Evolutionary conservation across 2,329 filamentous ascomycete species (phyloP), one percentile per base, ranked within the genome.

Genomic region (Talaromyces atroroseus): DNA sequence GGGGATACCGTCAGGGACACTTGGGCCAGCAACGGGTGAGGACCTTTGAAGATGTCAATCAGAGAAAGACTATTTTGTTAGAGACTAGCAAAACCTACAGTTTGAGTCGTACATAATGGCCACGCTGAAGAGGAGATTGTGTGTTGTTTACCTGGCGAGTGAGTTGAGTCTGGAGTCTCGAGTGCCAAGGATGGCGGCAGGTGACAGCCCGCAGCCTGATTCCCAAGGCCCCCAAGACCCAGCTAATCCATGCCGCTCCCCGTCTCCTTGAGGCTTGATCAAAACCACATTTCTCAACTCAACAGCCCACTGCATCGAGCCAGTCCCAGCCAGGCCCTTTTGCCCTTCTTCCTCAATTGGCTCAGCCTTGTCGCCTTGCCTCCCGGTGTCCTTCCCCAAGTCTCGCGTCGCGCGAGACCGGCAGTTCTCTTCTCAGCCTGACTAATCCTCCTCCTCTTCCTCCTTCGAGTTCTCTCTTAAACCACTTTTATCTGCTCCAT

Each of bases 1-100:
- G 94, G 94, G 2, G 92, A 96, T 46, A 97, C 91, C 50, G 91
- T 95, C 55, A 99, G 78, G 29, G 94, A 91, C 42, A 97, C 85
- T 76, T 99, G 94, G 63, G 92, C 89, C 48, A 99, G 85, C 62
- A 96, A 84, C 16, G 88, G 89, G 75, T 96, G 91, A 16, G 90
- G 85, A 62, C 82, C 88, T 90, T 38, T n/a, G 38, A 36, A 23
- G 24, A 24, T 8, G 53, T 61, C 16, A 57, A 57, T 56, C 26
- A 52, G 29, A 14, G n/a, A 42, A 44, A n/a, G 21, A 23, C 16
- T 16, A 14, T 23, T 45, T n/a, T 20, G 10, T 1, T 5, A 16
- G 20, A 20, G 38, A 40, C 21, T 34, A 21, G 34, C 16, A 21
- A 2, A 20, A 71, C 74, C 60, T 60, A 77, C 74, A 69, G 59